These are phyloP conservation scores for Colletotrichum sp. DNA, from an alignment of 2,329 filamentous ascomycete species.

Conservation along the genomic window DNA sequence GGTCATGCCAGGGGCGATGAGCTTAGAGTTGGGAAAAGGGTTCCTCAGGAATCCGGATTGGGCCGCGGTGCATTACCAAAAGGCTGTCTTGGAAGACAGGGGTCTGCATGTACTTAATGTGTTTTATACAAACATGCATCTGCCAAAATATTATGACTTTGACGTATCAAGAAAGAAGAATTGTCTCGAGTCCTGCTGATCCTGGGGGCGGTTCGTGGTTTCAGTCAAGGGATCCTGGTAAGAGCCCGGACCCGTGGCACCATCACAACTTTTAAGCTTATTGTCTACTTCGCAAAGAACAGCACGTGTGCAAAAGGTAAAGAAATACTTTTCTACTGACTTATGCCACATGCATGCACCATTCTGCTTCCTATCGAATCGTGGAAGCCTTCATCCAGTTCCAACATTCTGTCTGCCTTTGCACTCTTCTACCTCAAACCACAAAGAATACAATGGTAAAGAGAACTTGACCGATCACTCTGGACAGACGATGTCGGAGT, in stretches of 20 bases:
- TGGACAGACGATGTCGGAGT: no score
- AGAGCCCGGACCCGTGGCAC: background rate
- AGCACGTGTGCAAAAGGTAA: background rate
- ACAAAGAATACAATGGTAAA: no score
- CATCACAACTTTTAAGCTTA: slow-evolving; percentile 1
- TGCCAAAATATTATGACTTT: background rate
- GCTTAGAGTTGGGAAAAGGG: background rate
- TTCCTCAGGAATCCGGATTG: background rate
- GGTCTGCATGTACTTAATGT: slow-evolving; percentile 5
- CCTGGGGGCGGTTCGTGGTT: background rate
- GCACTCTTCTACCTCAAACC: no score
- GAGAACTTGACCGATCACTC: no score
- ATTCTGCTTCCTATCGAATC: background rate
- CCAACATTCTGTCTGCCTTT: background rate
- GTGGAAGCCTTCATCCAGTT: background rate
- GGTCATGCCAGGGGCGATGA: background rate
- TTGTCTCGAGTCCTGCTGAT: background rate
- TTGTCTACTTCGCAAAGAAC: background rate
- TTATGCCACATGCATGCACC: background rate
- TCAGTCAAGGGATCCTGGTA: background rate
- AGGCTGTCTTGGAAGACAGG: background rate
- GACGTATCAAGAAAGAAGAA: background rate
- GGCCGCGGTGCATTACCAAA: background rate
- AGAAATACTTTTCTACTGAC: background rate
- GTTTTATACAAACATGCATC: background rate